Evolutionary conservation across 2,329 filamentous ascomycete genomes (phyloP).

Genomic region (Ascochyta clinopodiicola): DNA sequence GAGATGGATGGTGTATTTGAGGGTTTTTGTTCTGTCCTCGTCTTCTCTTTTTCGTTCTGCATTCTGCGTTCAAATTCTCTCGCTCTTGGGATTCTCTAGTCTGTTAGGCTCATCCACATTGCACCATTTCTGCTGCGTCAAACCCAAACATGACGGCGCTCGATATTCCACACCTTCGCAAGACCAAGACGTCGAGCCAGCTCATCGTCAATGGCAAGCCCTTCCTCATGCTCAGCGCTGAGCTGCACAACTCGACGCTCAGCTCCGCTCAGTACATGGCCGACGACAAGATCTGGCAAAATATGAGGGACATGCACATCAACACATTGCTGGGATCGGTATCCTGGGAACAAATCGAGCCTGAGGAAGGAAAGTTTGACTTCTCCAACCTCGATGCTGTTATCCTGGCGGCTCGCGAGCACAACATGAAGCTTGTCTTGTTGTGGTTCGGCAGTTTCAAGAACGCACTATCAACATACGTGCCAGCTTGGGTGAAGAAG

Average conservation of each 20-base stretch:
- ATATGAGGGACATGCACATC: slow-evolving; percentile 50
- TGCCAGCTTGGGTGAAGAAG: slow-evolving; percentile 37
- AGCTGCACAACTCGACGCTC: slow-evolving; percentile 58
- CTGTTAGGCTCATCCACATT: background rate
- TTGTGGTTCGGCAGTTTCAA: slow-evolving; percentile 59
- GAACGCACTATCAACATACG: slow-evolving; percentile 49
- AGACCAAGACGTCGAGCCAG: slow-evolving; percentile 41
- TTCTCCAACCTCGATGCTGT: slow-evolving; percentile 53
- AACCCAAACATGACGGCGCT: slow-evolving; percentile 12
- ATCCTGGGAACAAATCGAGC: slow-evolving; percentile 57
- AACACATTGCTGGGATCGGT: slow-evolving; percentile 57
- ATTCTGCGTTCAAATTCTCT: too few relatives aligned
- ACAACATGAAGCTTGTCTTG: slow-evolving; percentile 51
- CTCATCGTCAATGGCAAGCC: slow-evolving; percentile 54
- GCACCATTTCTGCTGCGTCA: background rate
- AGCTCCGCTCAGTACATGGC: slow-evolving; percentile 55
- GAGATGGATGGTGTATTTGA: background rate
- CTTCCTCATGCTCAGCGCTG: slow-evolving; percentile 54
- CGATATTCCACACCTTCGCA: slow-evolving; percentile 31
- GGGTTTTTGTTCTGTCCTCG: background rate
- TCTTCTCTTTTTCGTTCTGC: too few relatives aligned
- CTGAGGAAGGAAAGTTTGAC: slow-evolving; percentile 52
- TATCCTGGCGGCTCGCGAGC: slow-evolving; percentile 47
- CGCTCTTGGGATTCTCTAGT: too few relatives aligned
- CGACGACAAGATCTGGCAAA: slow-evolving; percentile 50